These are phyloP conservation scores for Clonostachys sp. DNA, from an alignment of 2,329 filamentous ascomycete genomes.

Conservation along the genomic window DNA sequence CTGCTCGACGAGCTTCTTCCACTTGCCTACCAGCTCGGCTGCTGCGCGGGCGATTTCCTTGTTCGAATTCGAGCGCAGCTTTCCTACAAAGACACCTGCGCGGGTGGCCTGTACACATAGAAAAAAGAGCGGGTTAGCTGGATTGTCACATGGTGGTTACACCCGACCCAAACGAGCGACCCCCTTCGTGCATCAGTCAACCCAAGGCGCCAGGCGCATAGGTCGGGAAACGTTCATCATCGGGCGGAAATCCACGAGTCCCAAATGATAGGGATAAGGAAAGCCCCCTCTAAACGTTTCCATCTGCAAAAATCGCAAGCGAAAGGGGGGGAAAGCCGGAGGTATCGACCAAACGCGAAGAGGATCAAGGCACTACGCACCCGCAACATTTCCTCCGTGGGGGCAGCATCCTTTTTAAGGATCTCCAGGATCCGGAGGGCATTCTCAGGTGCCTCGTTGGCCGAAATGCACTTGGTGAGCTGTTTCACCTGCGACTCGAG, in stretches of 20 bases:
- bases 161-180: neutral
- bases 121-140: constrained; percentile 2
- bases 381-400: constrained; percentile 85
- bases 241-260: no score
- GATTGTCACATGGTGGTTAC: neutral
- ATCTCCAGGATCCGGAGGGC: constrained; percentile 72
- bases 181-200: no score
- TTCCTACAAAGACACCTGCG: constrained; percentile 86
- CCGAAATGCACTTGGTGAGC: constrained; percentile 72
- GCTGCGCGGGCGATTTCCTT: constrained; percentile 77
- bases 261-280: no score
- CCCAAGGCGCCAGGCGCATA: no score
- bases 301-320: no score
- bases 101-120: constrained; percentile 60
- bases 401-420: constrained; percentile 73
- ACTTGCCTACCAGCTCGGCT: constrained; percentile 79
- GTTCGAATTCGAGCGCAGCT: constrained; percentile 70
- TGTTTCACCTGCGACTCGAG: constrained; percentile 73
- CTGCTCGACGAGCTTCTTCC: constrained; percentile 73
- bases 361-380: constrained; percentile 36
- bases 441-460: constrained; percentile 68
- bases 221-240: no score
- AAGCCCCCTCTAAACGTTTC: no score
- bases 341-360: no score
- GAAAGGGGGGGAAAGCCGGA: no score